These are phyloP conservation scores for Syncephalastrum contaminatum DNA, from an alignment of 371 early-diverging fungal species.

Conservation along the genomic window DNA sequence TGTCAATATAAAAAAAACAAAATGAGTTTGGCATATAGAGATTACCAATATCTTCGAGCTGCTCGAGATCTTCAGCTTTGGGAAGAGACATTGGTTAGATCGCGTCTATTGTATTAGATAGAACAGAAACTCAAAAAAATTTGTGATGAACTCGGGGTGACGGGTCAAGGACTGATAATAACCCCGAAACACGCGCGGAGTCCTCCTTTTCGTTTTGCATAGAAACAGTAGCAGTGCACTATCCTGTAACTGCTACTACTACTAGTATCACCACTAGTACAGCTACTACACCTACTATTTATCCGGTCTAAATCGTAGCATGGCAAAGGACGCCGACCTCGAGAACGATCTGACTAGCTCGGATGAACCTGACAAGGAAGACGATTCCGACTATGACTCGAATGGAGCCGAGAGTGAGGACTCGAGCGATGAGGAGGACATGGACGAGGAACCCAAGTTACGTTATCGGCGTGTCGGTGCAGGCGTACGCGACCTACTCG, in stretches of 20 bases:
- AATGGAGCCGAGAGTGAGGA: constrained; percentile 44
- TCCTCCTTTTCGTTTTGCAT: neutral
- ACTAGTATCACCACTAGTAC: too few species aligned
- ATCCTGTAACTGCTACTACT: constrained; percentile 8
- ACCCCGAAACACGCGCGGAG: constrained; percentile 1
- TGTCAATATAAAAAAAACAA: too few species aligned
- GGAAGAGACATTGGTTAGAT: constrained; percentile 62
- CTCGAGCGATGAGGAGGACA: constrained; percentile 57
- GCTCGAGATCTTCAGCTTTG: constrained; percentile 74
- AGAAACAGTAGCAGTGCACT: too few species aligned
- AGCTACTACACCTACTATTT: too few species aligned
- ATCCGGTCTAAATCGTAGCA: too few species aligned
- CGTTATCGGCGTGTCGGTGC: constrained; percentile 85
- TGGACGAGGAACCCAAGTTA: constrained; percentile 85
- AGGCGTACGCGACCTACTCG: constrained; percentile 71
- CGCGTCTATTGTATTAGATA: neutral
- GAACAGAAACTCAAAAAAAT: constrained; percentile 3
- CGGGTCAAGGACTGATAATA: neutral
- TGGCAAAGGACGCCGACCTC: too few species aligned
- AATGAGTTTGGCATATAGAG: too few species aligned
- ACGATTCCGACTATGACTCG: constrained; percentile 17
- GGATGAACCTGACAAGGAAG: constrained; percentile 35
- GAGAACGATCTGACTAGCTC: too few species aligned
- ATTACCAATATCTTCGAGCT: constrained; percentile 78
- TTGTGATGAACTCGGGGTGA: neutral